A percentile compares a stretch with the other conserved stretches of the same genome.
Evolutionary conservation across 768 basidiomycete species (phyloP).

Genomic region (Mycena maculata): DNA sequence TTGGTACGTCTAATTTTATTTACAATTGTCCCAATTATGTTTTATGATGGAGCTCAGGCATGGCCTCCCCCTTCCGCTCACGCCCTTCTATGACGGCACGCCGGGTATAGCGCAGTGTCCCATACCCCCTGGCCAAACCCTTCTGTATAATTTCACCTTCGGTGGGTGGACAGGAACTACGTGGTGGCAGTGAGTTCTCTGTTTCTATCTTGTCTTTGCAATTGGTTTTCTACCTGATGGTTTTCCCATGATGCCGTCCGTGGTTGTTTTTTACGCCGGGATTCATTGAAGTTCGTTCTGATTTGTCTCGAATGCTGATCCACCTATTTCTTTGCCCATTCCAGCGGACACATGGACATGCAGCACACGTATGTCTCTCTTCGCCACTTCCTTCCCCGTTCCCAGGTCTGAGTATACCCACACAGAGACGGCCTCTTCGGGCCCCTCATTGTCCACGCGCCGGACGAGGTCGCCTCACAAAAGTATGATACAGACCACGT

Average conservation of each 20-base stretch:
- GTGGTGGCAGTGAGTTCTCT: conserved; percentile 59
- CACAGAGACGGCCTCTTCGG: conserved; percentile 65
- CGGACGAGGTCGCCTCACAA: conserved; percentile 37
- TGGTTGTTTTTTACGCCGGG: no score
- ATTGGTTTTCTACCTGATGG: no score
- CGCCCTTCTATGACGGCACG: conserved; percentile 62
- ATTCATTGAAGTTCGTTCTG: no score
- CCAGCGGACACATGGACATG: conserved; percentile 20
- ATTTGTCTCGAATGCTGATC: no score
- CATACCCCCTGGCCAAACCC: conserved; percentile 60
- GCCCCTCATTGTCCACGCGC: conserved; percentile 58
- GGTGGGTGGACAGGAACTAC: conserved; percentile 59
- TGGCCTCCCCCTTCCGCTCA: conserved; percentile 48
- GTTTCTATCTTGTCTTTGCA: background rate
- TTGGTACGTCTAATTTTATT: conserved; percentile 27
- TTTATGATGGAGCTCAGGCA: no score
- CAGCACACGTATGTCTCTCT: conserved; percentile 29
- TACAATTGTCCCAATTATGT: no score
- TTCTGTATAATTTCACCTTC: conserved; percentile 54
- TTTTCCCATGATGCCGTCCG: no score
- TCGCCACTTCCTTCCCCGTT: conserved; percentile 1
- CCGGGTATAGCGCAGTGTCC: conserved; percentile 62
- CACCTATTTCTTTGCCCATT: conserved; percentile 5
- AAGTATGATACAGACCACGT: conserved; percentile 46
- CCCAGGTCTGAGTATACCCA: conserved; percentile 15